A percentile compares a stretch with the other conserved stretches of the same genome.
These are phyloP conservation scores for Colletotrichum tamarilloi DNA, from an alignment of 2,329 filamentous ascomycete genomes.

Conservation along the genomic window DNA sequence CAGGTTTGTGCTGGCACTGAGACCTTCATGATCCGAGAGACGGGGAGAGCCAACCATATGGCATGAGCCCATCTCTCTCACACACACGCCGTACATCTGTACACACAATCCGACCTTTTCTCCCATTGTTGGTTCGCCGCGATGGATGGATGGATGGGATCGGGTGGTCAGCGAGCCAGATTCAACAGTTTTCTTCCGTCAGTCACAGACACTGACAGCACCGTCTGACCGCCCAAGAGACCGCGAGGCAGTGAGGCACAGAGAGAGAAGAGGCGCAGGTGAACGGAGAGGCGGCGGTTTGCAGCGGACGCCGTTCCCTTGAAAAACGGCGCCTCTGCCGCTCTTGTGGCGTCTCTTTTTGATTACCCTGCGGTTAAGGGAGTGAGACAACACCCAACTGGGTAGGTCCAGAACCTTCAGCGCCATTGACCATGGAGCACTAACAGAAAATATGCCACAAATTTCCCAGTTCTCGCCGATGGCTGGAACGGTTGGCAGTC, in stretches of 20 bases:
- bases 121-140: not conserved
- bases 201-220: not conserved
- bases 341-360: not conserved
- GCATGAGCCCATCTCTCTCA: not conserved
- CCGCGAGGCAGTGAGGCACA: not conserved
- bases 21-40: not conserved
- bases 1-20: slow-evolving; percentile 4
- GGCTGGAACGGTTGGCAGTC: not conserved
- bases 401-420: not conserved
- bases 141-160: not conserved
- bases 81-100: not conserved
- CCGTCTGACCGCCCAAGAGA: not conserved
- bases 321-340: slow-evolving; percentile 4
- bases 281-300: not conserved
- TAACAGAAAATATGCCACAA: not conserved
- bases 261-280: not conserved
- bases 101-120: not conserved
- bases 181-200: not conserved
- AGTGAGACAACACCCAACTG: not conserved
- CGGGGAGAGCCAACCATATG: not conserved
- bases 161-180: not conserved
- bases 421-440: not conserved
- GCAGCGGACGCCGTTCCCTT: not conserved
- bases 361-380: not conserved
- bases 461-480: not conserved